phyloP scores from a whole-genome alignment of 768 basidiomycete species.

The Mycena vulgaris region DNA sequence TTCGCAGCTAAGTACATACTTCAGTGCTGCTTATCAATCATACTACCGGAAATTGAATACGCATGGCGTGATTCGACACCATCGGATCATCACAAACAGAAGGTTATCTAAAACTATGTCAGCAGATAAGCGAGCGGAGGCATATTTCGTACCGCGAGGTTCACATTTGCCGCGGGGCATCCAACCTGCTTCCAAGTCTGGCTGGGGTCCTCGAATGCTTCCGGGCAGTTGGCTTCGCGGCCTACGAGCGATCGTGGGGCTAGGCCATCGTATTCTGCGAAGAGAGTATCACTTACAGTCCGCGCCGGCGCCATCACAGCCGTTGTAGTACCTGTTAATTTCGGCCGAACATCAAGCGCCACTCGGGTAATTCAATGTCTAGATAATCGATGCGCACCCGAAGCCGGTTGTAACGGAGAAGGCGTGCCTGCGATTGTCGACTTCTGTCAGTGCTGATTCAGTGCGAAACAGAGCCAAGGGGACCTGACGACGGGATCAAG shows the following conservation, averaged over 20 bases:
- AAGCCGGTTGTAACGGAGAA: constrained; percentile 61
- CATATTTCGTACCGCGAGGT: constrained; percentile 22
- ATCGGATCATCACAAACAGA: too few relatives aligned
- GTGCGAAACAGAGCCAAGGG: not conserved
- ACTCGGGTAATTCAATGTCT: too few relatives aligned
- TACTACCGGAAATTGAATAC: too few relatives aligned
- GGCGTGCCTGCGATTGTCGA: constrained; percentile 48
- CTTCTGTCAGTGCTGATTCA: not conserved
- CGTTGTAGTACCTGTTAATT: constrained; percentile 56
- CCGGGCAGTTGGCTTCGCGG: constrained; percentile 49
- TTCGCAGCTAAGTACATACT: too few relatives aligned
- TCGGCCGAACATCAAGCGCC: not conserved
- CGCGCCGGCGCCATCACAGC: constrained; percentile 60
- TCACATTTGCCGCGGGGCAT: constrained; percentile 54
- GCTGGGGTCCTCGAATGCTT: constrained; percentile 54
- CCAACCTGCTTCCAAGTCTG: constrained; percentile 57
- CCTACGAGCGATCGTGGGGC: constrained; percentile 46
- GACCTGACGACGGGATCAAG: constrained; percentile 51
- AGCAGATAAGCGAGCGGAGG: too few relatives aligned
- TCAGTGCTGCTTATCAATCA: too few relatives aligned
- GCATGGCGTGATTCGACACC: too few relatives aligned
- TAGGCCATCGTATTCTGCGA: too few relatives aligned
- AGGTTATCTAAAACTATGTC: too few relatives aligned
- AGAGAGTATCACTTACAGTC: constrained; percentile 60
- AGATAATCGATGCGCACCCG: too few relatives aligned